A percentile compares a stretch with the other conserved stretches of the same genome.
phyloP scores from a whole-genome alignment of 176 grass and related monocot species.

The Triticum dicoccoides region DNA sequence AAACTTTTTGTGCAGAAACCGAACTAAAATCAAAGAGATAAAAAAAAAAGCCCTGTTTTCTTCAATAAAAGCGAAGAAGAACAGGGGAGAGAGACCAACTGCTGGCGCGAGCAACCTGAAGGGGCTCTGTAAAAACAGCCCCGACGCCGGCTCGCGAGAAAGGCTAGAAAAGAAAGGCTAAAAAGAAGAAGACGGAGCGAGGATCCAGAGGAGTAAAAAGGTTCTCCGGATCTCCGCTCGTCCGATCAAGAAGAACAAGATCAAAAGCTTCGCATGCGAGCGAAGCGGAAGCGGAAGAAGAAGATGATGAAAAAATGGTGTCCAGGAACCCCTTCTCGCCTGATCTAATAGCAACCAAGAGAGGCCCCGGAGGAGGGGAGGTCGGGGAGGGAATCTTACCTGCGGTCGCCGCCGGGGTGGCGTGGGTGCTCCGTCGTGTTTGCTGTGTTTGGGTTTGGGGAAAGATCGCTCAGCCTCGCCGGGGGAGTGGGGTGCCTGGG shows the following conservation, averaged over 20 bases:
- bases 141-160: slow-evolving; percentile 41
- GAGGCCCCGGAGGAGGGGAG: neutral
- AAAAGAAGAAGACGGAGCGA: neutral
- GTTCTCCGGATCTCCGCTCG: slow-evolving; percentile 76
- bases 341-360: slow-evolving; percentile 43
- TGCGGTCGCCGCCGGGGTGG: slow-evolving; percentile 12
- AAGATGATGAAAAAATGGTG: neutral
- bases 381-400: slow-evolving; percentile 53
- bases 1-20: neutral
- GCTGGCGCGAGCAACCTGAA: slow-evolving; percentile 25
- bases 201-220: slow-evolving; percentile 63
- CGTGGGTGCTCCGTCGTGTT: slow-evolving; percentile 13
- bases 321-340: neutral
- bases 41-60: slow-evolving; percentile 42
- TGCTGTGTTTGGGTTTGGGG: slow-evolving; percentile 5
- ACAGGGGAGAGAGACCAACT: slow-evolving; percentile 28
- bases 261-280: slow-evolving; percentile 2
- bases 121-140: slow-evolving; percentile 58
- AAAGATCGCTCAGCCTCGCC: slow-evolving; percentile 77
- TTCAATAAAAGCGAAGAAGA: slow-evolving; percentile 76
- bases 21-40: neutral
- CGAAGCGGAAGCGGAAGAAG: neutral
- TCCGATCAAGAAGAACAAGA: neutral
- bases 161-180: slow-evolving; percentile 1
- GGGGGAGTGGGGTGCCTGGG: slow-evolving; percentile 22